These are phyloP conservation scores for Sclerotinia nivalis DNA, from an alignment of 2,329 filamentous ascomycete genomes.

Conservation along the genomic window DNA sequence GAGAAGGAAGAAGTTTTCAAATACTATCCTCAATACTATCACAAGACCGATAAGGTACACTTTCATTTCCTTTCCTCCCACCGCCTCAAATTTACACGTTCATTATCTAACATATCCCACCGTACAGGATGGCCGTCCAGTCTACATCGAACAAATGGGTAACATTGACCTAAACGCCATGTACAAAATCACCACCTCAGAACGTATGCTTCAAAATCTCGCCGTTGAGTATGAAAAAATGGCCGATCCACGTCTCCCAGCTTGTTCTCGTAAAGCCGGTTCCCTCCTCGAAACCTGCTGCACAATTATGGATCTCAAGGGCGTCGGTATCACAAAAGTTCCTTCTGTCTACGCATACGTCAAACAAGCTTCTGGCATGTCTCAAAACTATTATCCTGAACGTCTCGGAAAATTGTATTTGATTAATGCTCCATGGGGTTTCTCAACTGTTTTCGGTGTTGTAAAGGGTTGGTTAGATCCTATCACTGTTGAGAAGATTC, in stretches of 20 bases:
- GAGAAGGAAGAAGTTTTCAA: slow-evolving; percentile 83
- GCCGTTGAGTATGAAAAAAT: slow-evolving; percentile 98
- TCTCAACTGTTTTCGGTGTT: slow-evolving; percentile 79
- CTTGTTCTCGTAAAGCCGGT: slow-evolving; percentile 89
- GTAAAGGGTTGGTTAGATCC: slow-evolving; percentile 96
- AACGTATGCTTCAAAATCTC: slow-evolving; percentile 95
- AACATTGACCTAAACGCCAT: slow-evolving; percentile 88
- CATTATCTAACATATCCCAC: slow-evolving; percentile 3
- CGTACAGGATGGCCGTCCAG: slow-evolving; percentile 82
- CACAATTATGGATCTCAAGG: slow-evolving; percentile 97
- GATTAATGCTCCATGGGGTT: slow-evolving; percentile 98
- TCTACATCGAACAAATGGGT: slow-evolving; percentile 96
- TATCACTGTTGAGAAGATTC: slow-evolving; percentile 94
- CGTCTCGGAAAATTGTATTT: slow-evolving; percentile 93
- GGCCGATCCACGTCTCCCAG: slow-evolving; percentile 86
- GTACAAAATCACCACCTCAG: slow-evolving; percentile 87
- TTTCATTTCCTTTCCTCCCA: no score
- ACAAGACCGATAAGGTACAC: slow-evolving; percentile 83
- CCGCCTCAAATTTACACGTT: neutral
- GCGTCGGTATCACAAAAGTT: slow-evolving; percentile 80
- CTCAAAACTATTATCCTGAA: slow-evolving; percentile 99
- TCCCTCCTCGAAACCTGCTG: slow-evolving; percentile 95
- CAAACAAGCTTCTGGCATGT: slow-evolving; percentile 79
- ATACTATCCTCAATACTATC: slow-evolving; percentile 98
- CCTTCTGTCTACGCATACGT: slow-evolving; percentile 87